Conservation (phyloP, 345 rosid genomes). For the Euclidium syriacum region DNA sequence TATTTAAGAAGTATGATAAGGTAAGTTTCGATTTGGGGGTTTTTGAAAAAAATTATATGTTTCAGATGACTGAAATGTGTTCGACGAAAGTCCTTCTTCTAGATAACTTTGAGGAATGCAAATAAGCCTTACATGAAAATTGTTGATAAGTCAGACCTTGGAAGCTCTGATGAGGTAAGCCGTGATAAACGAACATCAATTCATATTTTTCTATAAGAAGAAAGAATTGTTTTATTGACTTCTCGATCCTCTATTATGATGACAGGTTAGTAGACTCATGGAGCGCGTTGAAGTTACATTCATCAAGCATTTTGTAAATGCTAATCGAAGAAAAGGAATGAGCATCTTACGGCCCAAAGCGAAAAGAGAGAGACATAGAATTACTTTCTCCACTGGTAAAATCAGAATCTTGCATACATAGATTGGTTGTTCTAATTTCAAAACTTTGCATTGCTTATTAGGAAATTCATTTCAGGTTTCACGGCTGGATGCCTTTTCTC, state of each 20-base stretch:
- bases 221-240: not conserved
- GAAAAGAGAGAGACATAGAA: slow-evolving; percentile 48
- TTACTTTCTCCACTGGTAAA: slow-evolving; percentile 51
- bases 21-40: slow-evolving; percentile 27
- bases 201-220: slow-evolving; percentile 1
- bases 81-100: slow-evolving; percentile 8
- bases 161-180: slow-evolving; percentile 67
- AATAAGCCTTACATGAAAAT: slow-evolving; percentile 51
- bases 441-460: slow-evolving; percentile 3
- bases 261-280: slow-evolving; percentile 48
- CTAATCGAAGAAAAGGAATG: slow-evolving; percentile 59
- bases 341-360: slow-evolving; percentile 45
- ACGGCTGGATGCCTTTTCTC: slow-evolving; percentile 50
- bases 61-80: slow-evolving; percentile 3
- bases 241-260: slow-evolving; percentile 5
- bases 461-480: slow-evolving; percentile 37
- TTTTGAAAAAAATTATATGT: not conserved
- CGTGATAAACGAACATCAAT: not conserved
- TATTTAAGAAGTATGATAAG: slow-evolving; percentile 90
- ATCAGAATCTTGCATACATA: not conserved
- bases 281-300: slow-evolving; percentile 65
- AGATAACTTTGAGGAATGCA: slow-evolving; percentile 61
- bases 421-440: not conserved
- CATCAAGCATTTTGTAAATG: slow-evolving; percentile 59
- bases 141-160: slow-evolving; percentile 67